Percentiles rank a stretch among this genome's conserved stretches.
Evolutionary conservation across 257 asterid species (phyloP).

Genomic region (Solanum tarijense): DNA sequence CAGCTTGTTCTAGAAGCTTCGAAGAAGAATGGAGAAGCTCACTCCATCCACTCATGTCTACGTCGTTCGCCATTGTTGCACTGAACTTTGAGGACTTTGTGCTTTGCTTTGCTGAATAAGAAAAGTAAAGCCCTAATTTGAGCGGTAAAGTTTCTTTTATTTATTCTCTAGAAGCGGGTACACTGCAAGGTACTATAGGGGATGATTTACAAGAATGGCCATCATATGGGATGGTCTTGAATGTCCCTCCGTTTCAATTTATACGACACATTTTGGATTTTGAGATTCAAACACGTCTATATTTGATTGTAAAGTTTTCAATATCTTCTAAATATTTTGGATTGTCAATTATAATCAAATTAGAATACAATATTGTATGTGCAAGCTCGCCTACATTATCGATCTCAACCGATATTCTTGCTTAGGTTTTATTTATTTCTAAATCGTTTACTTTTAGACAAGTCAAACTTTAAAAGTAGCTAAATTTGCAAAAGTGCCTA

Average conservation of each 20-base stretch:
- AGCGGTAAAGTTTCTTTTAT: conserved; percentile 12
- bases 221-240: background rate
- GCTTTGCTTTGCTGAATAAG: background rate
- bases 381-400: background rate
- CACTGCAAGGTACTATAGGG: background rate
- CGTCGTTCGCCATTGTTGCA: conserved; percentile 57
- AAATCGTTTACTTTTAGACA: background rate
- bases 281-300: background rate
- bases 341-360: too few relatives aligned
- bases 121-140: conserved; percentile 36
- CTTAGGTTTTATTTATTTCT: background rate
- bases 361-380: too few relatives aligned
- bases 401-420: background rate
- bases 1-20: conserved; percentile 95
- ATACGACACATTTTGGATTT: too few relatives aligned
- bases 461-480: background rate
- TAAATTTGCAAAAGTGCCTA: background rate
- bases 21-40: conserved; percentile 95
- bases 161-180: background rate
- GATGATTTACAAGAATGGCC: background rate
- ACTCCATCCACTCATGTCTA: conserved; percentile 90
- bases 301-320: too few relatives aligned
- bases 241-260: too few relatives aligned
- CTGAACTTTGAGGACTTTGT: background rate
- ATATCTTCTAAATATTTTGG: too few relatives aligned